Base-by-base conservation (phyloP, 768 basidiomycete genomes). In the Collybia sordida region DNA sequence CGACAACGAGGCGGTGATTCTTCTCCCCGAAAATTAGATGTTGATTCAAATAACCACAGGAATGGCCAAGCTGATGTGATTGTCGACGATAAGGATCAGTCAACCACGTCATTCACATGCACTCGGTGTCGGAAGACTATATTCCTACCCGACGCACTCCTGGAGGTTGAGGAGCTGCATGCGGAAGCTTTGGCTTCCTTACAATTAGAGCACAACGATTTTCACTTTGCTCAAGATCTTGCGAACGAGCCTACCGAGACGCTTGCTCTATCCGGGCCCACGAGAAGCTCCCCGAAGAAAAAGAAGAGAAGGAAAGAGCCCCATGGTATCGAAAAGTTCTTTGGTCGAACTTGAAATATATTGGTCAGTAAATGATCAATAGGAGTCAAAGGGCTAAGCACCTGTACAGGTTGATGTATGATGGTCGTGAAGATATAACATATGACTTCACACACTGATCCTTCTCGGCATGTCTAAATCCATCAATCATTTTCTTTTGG, bases 181-280 rank as follows among this genome's bases (percentile, higher is more conserved):
- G 63, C 67, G 49, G 61, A 60, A 58, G 72, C 60, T 17, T 57
- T 86, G 31, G 70, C 65, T 5, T 66, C 66, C 51, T 61, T 81
- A 48, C 74, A 73, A 47, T 57, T 78, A 65, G 95, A 97, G 61
- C 95, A 98, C 58, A 78, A 82, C 28, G 95, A 97, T 67, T 97
- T 83, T 65, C 95, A 98, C 65, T 83, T 93, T 57, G 94, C 95
- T 1, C 76, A 85, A 59, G 87, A 91, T 48, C 63, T 98, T 44
- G 78, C 85, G 18, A 76, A 76, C 21, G 71, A 74, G 46, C 50
- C 67, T 44, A 64, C 62, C 41, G 59, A 56, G 27, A 54, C 50
- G 31, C 55, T 54, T 3, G 44, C 53, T 19, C 49, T 54, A 27
- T 51, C 42, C 14, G 58, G 50, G 25, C 51, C 59, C 41, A 51